phyloP scores from a whole-genome alignment of 2,329 filamentous ascomycete species.

The Myrmaecium sp. region DNA sequence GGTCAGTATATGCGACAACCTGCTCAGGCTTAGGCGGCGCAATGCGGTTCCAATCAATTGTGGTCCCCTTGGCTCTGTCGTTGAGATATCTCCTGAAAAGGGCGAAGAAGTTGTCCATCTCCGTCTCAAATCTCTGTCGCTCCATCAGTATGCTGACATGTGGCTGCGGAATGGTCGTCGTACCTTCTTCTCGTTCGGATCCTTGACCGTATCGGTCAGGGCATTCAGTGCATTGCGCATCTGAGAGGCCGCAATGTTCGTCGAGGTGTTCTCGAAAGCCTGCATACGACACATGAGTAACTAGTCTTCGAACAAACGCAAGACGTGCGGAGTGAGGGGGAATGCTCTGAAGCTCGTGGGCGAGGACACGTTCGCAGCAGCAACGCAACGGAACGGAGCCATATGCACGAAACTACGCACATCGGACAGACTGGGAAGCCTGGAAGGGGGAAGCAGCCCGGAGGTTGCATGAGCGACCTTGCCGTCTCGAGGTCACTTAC shows the following conservation, averaged over 20 bases:
- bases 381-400: too few relatives aligned
- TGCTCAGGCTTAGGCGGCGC: constrained; percentile 82
- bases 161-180: constrained; percentile 8
- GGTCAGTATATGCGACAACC: constrained; percentile 85
- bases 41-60: constrained; percentile 92
- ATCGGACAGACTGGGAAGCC: too few relatives aligned
- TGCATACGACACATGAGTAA: constrained; percentile 31
- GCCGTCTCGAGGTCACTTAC: too few relatives aligned
- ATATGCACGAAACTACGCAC: too few relatives aligned
- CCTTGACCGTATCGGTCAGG: constrained; percentile 76
- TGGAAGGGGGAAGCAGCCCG: too few relatives aligned
- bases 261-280: constrained; percentile 99
- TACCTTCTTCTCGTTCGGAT: constrained; percentile 66
- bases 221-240: constrained; percentile 97
- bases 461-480: too few relatives aligned
- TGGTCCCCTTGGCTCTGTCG: constrained; percentile 96
- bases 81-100: constrained; percentile 97
- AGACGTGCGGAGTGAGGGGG: too few relatives aligned
- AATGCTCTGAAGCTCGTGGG: too few relatives aligned
- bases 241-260: constrained; percentile 91
- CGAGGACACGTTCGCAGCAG: too few relatives aligned
- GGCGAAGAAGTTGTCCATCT: constrained; percentile 99
- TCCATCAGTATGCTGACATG: constrained; percentile 4
- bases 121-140: constrained; percentile 75
- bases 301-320: background rate